These are phyloP conservation scores for Xylaria venustula DNA, from an alignment of 495 filamentous ascomycete species.

Conservation along the genomic window DNA sequence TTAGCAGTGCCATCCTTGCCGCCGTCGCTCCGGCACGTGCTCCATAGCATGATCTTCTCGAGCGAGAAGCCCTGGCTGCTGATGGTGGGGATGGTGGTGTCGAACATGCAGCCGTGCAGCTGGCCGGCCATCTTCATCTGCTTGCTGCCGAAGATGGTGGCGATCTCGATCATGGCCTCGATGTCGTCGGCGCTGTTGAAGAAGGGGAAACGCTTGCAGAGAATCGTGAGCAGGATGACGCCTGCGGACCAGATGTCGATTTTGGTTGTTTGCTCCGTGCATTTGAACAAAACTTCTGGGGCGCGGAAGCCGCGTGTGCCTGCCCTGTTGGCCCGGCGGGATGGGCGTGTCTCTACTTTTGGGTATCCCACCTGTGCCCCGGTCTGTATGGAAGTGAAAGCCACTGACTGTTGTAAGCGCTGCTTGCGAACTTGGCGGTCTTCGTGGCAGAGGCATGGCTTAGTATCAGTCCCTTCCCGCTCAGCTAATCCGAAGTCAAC, in stretches of 20 bases:
- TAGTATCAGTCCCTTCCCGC: conserved; percentile 69
- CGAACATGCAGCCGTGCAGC: conserved; percentile 81
- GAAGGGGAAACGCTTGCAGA: conserved; percentile 90
- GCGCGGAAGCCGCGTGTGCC: conserved; percentile 96
- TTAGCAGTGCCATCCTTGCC: conserved; percentile 39
- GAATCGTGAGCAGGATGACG: conserved; percentile 87
- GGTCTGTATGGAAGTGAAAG: conserved; percentile 38
- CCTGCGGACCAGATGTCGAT: conserved; percentile 98
- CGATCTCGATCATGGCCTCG: conserved; percentile 95
- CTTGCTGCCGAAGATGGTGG: conserved; percentile 85
- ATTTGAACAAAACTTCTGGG: conserved; percentile 95
- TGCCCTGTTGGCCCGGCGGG: conserved; percentile 86
- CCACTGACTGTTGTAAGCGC: conserved; percentile 39
- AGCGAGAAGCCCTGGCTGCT: conserved; percentile 77
- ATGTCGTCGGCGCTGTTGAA: conserved; percentile 97
- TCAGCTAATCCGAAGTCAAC: conserved; percentile 97
- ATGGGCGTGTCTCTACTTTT: conserved; percentile 82
- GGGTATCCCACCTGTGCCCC: conserved; percentile 68
- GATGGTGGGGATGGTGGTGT: conserved; percentile 87
- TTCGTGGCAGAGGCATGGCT: conserved; percentile 70
- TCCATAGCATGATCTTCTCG: conserved; percentile 94
- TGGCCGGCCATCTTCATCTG: conserved; percentile 79
- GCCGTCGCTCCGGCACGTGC: conserved; percentile 59
- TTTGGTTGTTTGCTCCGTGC: conserved; percentile 91
- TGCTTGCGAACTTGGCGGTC: conserved; percentile 35